Conservation (phyloP, 2,329 filamentous ascomycete genomes). For the Fusarium sarcochroum region DNA sequence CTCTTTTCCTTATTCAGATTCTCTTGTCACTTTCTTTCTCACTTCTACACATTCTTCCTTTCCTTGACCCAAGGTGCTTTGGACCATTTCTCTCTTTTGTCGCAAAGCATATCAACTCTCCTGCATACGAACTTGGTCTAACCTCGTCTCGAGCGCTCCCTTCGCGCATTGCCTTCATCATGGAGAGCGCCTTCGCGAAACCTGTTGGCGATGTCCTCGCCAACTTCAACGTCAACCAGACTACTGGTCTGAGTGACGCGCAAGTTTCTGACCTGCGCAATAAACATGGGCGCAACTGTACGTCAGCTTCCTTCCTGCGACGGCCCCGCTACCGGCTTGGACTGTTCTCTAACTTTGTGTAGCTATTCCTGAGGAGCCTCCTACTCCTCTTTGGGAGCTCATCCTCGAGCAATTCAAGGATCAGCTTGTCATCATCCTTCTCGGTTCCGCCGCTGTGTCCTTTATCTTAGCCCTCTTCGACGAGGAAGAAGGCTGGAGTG, state of each 20-base stretch:
- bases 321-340: conserved; percentile 20
- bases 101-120: conserved; percentile 25
- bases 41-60: conserved; percentile 21
- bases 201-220: conserved; percentile 71
- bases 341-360: conserved; percentile 32
- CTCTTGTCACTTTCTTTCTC: conserved; percentile 22
- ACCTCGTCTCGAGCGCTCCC: conserved; percentile 34
- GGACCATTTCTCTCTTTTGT: conserved; percentile 21
- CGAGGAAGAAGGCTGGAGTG: conserved; percentile 93
- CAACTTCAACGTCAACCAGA: conserved; percentile 69
- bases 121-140: conserved; percentile 25
- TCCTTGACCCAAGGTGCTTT: conserved; percentile 20
- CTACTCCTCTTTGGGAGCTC: conserved; percentile 95
- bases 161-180: conserved; percentile 53
- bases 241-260: conserved; percentile 69
- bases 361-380: conserved; percentile 86
- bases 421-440: conserved; percentile 94
- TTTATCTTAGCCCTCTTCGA: conserved; percentile 95
- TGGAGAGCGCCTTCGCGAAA: conserved; percentile 75
- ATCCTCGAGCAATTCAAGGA: conserved; percentile 99
- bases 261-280: conserved; percentile 69
- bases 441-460: conserved; percentile 92
- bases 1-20: conserved; percentile 26
- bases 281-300: conserved; percentile 78
- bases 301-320: conserved; percentile 45